Evolutionary conservation across 208 protist species (phyloP).

Genomic region (Leptomonas pyrrhocoris): DNA sequence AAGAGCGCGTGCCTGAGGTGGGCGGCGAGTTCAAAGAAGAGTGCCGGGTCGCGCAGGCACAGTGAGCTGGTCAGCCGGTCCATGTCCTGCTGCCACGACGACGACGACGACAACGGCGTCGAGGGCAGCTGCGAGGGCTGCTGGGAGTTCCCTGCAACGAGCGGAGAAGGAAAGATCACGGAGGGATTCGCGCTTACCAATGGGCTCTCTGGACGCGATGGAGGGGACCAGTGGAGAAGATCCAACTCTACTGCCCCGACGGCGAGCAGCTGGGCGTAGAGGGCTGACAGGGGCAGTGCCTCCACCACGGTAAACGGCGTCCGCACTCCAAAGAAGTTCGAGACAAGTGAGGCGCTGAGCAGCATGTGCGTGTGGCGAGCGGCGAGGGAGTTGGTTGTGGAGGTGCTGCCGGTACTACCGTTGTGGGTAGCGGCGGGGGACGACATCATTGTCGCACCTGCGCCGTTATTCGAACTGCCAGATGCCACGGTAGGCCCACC

Average conservation of each 20-base stretch:
- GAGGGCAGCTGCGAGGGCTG: constrained; percentile 1
- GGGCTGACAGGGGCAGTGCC: constrained; percentile 44
- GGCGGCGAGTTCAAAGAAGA: constrained; percentile 31
- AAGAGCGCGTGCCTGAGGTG: constrained; percentile 33
- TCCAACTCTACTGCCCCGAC: constrained; percentile 67
- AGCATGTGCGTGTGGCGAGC: constrained; percentile 38
- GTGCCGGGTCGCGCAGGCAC: constrained; percentile 14
- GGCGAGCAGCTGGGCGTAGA: constrained; percentile 67
- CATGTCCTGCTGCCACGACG: constrained; percentile 32
- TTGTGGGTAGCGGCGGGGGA: neutral
- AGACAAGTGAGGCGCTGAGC: constrained; percentile 47
- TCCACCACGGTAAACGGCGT: constrained; percentile 72
- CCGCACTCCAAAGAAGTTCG: constrained; percentile 68
- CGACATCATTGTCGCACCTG: neutral
- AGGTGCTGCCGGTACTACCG: neutral
- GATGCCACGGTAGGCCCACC: neutral
- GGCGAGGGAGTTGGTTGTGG: constrained; percentile 1
- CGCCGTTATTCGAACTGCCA: constrained; percentile 1
- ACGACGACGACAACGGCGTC: constrained; percentile 10
- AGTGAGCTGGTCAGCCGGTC: constrained; percentile 19
- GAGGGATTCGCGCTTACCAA: neutral
- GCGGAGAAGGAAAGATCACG: neutral
- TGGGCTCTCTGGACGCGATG: neutral
- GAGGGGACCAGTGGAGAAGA: constrained; percentile 25
- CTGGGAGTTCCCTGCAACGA: neutral